phyloP scores from a whole-genome alignment of 352 stramenopile genomes.

The Globisporangium lucens region DNA sequence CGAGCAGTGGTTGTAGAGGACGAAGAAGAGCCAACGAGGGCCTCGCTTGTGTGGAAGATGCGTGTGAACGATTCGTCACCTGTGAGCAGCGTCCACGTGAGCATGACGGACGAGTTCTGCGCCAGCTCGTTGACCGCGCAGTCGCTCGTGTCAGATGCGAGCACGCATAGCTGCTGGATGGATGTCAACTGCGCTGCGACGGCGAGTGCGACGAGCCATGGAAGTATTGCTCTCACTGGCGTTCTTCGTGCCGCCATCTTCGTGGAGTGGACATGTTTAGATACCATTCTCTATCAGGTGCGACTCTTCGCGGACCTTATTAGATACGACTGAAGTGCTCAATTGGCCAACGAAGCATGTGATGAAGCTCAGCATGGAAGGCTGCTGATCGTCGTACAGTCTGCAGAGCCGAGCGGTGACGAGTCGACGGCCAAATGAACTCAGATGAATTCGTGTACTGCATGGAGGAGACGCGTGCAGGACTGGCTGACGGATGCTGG shows the following conservation, averaged over 20 bases:
- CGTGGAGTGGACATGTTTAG: neutral
- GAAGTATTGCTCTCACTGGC: neutral
- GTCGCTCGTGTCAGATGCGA: neutral
- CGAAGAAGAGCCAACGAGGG: slow-evolving; percentile 11
- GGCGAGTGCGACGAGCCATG: neutral
- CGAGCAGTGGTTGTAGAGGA: slow-evolving; percentile 17
- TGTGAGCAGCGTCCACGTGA: slow-evolving; percentile 30
- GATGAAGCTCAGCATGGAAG: neutral
- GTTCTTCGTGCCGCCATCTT: neutral
- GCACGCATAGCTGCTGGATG: neutral
- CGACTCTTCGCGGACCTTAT: neutral
- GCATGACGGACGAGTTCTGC: slow-evolving; percentile 18
- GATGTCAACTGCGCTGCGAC: neutral
- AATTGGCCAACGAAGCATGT: neutral
- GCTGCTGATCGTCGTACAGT: neutral
- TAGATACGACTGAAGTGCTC: neutral
- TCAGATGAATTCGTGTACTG: neutral
- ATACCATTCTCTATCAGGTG: neutral
- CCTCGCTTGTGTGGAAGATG: slow-evolving; percentile 44
- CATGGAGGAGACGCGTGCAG: neutral
- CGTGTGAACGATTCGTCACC: slow-evolving; percentile 44
- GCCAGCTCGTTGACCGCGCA: slow-evolving; percentile 10
- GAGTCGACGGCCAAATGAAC: neutral
- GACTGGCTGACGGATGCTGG: neutral
- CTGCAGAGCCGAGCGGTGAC: neutral